phyloP scores from a whole-genome alignment of 1,139 yeast species.

The Diutina sp. region DNA sequence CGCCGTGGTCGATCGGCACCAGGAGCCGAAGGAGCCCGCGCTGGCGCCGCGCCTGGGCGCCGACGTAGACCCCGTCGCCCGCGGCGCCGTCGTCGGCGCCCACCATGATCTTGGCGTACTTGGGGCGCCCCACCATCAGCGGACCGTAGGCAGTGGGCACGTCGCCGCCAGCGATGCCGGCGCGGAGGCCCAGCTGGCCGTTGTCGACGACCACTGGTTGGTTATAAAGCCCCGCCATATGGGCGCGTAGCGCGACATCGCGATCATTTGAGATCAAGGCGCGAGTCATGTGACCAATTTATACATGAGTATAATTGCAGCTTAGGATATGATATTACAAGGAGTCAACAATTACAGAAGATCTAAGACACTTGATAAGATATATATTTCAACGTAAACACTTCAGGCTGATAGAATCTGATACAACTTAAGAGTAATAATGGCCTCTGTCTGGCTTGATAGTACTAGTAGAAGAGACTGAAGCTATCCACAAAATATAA shows the following conservation, averaged over 20 bases:
- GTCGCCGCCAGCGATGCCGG: conserved; percentile 92
- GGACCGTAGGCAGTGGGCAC: conserved; percentile 48
- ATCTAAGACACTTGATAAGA: no score
- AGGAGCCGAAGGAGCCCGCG: conserved; percentile 60
- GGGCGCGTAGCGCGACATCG: not conserved
- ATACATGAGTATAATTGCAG: no score
- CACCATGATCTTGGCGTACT: conserved; percentile 77
- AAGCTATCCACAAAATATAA: no score
- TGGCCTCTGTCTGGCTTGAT: no score
- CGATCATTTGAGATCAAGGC: no score
- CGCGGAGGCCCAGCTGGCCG: conserved; percentile 82
- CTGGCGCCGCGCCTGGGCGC: conserved; percentile 58
- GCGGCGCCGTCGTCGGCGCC: conserved; percentile 17
- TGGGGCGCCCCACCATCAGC: conserved; percentile 64
- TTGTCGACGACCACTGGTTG: conserved; percentile 90
- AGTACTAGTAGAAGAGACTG: no score
- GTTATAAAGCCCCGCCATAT: conserved; percentile 30
- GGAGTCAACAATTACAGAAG: no score
- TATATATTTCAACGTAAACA: no score
- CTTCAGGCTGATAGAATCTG: no score
- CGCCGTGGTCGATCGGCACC: conserved; percentile 76
- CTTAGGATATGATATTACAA: no score
- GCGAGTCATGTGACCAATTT: no score
- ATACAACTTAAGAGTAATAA: no score
- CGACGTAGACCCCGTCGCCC: conserved; percentile 33